Conservation (phyloP, 306 rosid species). For the Castanea sativa region DNA sequence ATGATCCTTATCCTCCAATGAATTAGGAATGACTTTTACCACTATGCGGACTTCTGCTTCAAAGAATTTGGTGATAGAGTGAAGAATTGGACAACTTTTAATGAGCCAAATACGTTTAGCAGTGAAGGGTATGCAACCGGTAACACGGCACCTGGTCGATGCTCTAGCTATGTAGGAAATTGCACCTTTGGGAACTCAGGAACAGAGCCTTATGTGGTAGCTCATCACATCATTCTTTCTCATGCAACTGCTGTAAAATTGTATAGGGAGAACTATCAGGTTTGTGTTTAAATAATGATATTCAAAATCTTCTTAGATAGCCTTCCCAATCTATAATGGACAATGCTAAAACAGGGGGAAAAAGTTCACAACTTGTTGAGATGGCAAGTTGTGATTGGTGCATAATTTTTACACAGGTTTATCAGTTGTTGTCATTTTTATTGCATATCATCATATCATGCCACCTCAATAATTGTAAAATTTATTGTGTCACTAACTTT, state of each 20-base stretch:
- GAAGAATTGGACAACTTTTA: constrained; percentile 66
- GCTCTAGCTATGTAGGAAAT: constrained; percentile 38
- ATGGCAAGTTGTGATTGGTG: no score
- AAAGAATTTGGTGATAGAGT: constrained; percentile 68
- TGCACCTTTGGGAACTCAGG: constrained; percentile 49
- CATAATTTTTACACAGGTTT: no score
- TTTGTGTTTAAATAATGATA: neutral
- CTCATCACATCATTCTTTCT: constrained; percentile 40
- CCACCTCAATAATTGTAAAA: no score
- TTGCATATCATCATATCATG: no score
- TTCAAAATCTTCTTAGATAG: no score
- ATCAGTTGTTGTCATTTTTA: no score
- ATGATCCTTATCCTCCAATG: neutral
- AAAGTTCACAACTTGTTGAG: no score
- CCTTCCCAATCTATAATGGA: no score
- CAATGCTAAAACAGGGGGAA: no score
- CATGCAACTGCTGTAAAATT: constrained; percentile 43
- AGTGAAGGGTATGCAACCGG: constrained; percentile 42
- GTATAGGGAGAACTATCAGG: constrained; percentile 43
- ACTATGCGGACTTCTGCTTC: constrained; percentile 63
- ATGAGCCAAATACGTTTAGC: constrained; percentile 51
- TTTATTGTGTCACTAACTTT: no score
- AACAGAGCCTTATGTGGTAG: constrained; percentile 45
- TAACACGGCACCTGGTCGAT: constrained; percentile 45
- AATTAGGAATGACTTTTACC: constrained; percentile 46